Base-by-base conservation (phyloP, 2,329 filamentous ascomycete species). In the Colletotrichum lupini region DNA sequence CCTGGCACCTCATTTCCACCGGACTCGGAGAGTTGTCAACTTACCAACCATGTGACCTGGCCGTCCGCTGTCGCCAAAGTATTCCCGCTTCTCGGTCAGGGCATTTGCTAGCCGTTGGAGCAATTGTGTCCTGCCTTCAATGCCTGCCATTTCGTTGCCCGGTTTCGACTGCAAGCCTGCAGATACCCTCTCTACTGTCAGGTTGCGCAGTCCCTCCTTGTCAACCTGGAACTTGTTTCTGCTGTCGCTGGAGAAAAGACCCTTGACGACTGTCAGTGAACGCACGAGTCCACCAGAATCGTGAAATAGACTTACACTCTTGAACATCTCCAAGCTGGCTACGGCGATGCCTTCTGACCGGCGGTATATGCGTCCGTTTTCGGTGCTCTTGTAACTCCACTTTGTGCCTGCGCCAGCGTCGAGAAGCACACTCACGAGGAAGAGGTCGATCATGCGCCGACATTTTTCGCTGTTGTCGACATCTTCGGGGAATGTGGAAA, bases 21-120 rank as follows among this genome's bases (percentile, higher is more conserved):
- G n/a, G 35, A n/a, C 24, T 22, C 16, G 12, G 19, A 14, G 12
- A 26, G 32, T 32, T 35, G 37, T 52, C 6, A 22, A 81, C 89
- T 78, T 87, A 97, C 95, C 95, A 75, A 98, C 91, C 92, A 99
- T 95, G 81, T 98, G 97, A 77, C 97, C 97, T 12, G 97, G 97
- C 71, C 97, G 89, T 64, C 92, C 94, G 79, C 95, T 92, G 1
- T 89, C 87, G 28, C 96, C 96, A 82, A 98, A 99, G 77, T 95
- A 93, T 63, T 97, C 93, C 72, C 91, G 88, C 80, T 96, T 95
- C 75, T 92, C 89, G 3, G 87, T 85, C 67, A 99, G 85, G 5
- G 96, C 95, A 75, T 92, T 88, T 14, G 91, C 91, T 1, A 99
- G 88, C 63, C 93, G 89, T 53, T 94, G 88, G 53, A 99, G 85